Base-by-base conservation (phyloP, 2,329 filamentous ascomycete genomes). In the Colletotrichum aenigma region DNA sequence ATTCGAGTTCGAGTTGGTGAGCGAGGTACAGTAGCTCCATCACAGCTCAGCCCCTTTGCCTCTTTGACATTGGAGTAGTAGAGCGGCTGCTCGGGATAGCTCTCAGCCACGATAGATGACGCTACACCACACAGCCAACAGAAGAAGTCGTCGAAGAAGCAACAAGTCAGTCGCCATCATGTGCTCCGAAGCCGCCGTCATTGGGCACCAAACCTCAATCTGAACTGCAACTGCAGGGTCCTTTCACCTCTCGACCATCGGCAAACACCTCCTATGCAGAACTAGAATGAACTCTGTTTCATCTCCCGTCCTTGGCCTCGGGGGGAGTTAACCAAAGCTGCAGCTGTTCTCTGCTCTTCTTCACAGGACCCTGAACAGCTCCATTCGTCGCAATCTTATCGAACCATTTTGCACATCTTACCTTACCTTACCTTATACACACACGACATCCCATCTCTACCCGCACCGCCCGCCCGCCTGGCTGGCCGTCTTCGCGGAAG, bases 261-360 rank as follows among this genome's bases (percentile, higher is more conserved):
- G 30, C 69, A 71, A 64, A 58, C 61, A 61, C 52, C 36, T 7
- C 12, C 62, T 52, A 28, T 66, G 62, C 62, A 66, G 26, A 13
- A 52, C n/a, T 68, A 72, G 48, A 74, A 65, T 65, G 48, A 74
- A 74, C 58, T 70, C 48, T 74, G 67, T 66, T 66, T 60, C 32
- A 74, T 66, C 61, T 71, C 71, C 26, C 60, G 60, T 52, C 24
- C 34, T 52, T 65, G 48, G 43, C 58, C 67, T 21, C 34, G n/a
- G 48, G 9, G 43, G n/a, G 61, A 70, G 18, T 32, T 26, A 21
- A 21, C n/a, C 26, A 58, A 58, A n/a, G 16, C 36, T 32, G 16
- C 15, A 55, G 34, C 36, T 65, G 26, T 58, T 58, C 32, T 32
- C 18, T 66, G 34, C 52, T 66, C 38, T 32, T 26, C 43, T 66